Evolutionary conservation across 148 eudicot species (phyloP).

Genomic region (Salicornia ramosissima): DNA sequence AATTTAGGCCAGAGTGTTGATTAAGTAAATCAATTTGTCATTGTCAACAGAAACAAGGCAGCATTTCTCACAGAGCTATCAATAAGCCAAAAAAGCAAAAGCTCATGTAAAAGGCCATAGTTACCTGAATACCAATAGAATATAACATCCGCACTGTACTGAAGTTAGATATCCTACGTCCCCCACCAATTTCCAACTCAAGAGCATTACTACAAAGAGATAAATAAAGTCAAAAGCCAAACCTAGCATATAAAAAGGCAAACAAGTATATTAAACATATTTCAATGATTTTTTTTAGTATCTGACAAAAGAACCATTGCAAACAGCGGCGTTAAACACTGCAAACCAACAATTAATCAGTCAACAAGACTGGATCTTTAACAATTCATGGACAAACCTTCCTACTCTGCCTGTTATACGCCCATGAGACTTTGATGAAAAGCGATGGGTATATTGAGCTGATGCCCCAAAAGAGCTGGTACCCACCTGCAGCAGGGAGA

Average conservation of each 20-base stretch:
- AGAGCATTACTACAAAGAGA: conserved; percentile 52
- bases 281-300: neutral
- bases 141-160: conserved; percentile 83
- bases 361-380: neutral
- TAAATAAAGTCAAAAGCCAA: conserved; percentile 19
- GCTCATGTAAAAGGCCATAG: neutral
- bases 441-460: conserved; percentile 74
- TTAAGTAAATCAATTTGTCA: neutral
- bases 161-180: conserved; percentile 81
- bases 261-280: neutral
- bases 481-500: conserved; percentile 53
- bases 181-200: conserved; percentile 94
- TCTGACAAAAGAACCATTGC: neutral
- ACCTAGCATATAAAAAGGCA: neutral
- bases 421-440: conserved; percentile 89
- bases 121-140: conserved; percentile 86
- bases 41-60: neutral
- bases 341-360: neutral
- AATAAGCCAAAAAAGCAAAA: neutral
- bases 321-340: neutral
- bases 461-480: conserved; percentile 76
- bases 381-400: conserved; percentile 44
- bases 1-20: neutral
- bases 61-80: neutral
- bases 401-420: conserved; percentile 79